A percentile compares a stretch with the other conserved stretches of the same genome.
Conservation (phyloP, 108 stramenopile genomes). For the Cyclostephanos tholiformis region DNA sequence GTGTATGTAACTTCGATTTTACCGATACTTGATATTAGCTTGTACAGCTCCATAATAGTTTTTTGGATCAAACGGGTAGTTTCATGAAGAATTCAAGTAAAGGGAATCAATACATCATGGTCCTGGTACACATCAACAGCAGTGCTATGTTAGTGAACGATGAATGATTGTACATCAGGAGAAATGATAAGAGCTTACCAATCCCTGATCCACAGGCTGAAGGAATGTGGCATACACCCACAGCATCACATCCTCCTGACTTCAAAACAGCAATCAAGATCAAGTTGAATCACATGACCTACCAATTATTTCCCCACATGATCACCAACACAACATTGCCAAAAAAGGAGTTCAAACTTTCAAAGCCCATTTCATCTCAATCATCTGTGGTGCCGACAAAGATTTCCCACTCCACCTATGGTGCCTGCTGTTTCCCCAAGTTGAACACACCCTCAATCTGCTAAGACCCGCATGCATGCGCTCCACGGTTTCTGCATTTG, state of each 20-base stretch:
- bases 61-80: conserved; percentile 51
- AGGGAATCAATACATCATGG: conserved; percentile 51
- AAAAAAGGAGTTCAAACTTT: background rate
- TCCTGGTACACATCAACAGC: conserved; percentile 49
- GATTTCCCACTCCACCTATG: conserved; percentile 31
- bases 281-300: background rate
- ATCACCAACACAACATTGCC: background rate
- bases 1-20: too few relatives aligned
- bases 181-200: conserved; percentile 15
- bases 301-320: background rate
- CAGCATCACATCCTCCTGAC: background rate
- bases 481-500: conserved; percentile 8
- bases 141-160: conserved; percentile 44
- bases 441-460: too few relatives aligned
- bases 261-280: background rate
- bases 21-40: too few relatives aligned
- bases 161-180: background rate
- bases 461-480: too few relatives aligned
- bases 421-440: conserved; percentile 16
- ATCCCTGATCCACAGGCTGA: background rate
- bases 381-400: background rate
- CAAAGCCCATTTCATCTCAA: conserved; percentile 8
- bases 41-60: conserved; percentile 16
- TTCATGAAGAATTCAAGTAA: conserved; percentile 30
- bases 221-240: background rate